Conservation (phyloP, 495 filamentous ascomycete species). For the Xylaria nigripes region DNA sequence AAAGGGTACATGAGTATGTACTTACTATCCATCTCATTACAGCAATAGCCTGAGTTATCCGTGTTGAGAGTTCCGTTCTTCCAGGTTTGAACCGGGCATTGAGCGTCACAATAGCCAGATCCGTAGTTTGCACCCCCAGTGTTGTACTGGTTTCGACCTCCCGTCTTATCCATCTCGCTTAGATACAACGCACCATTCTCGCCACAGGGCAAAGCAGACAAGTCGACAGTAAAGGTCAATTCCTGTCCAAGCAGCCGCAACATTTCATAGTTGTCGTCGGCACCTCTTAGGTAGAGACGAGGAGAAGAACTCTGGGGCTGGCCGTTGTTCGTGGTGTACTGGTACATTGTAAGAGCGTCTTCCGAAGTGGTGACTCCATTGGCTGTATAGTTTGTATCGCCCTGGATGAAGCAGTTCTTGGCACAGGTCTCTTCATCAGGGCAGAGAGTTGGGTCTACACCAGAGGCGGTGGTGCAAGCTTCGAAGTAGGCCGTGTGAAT, state of each 20-base stretch:
- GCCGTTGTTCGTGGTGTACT: conserved; percentile 41
- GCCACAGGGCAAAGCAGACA: conserved; percentile 57
- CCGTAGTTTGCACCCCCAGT: conserved; percentile 62
- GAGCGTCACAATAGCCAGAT: conserved; percentile 71
- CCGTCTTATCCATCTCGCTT: conserved; percentile 55
- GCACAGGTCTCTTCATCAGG: conserved; percentile 47
- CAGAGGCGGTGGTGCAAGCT: conserved; percentile 43
- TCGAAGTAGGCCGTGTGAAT: conserved; percentile 43
- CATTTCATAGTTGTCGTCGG: conserved; percentile 46
- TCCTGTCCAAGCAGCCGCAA: conserved; percentile 54
- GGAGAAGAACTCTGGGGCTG: conserved; percentile 45
- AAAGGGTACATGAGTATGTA: neutral
- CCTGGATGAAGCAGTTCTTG: conserved; percentile 46
- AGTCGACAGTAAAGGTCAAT: conserved; percentile 62
- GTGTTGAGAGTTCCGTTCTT: conserved; percentile 57
- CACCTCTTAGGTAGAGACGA: conserved; percentile 52
- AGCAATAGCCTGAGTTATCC: conserved; percentile 55
- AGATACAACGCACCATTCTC: conserved; percentile 69
- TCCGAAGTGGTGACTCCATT: conserved; percentile 52
- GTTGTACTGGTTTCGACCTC: conserved; percentile 51
- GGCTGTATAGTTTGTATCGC: conserved; percentile 51
- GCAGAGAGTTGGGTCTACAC: conserved; percentile 47
- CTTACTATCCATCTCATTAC: conserved; percentile 55
- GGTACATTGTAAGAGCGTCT: conserved; percentile 44
- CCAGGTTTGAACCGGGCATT: conserved; percentile 59